phyloP scores from a whole-genome alignment of 1,284 basidiomycete genomes.

The Somion occarium region DNA sequence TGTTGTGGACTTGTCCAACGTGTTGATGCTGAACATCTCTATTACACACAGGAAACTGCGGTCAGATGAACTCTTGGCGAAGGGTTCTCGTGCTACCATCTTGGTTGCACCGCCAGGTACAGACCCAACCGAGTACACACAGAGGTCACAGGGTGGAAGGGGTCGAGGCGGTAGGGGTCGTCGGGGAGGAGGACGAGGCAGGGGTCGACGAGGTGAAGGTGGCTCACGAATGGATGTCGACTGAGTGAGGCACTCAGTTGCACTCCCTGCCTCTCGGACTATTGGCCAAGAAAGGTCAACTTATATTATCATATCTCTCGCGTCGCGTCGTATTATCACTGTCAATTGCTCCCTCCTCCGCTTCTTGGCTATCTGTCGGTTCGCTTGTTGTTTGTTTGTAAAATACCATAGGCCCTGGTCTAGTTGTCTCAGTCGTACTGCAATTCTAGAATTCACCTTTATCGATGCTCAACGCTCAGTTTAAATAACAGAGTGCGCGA shows the following conservation, averaged over 20 bases:
- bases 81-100: conserved; percentile 64
- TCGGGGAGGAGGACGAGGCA: conserved; percentile 25
- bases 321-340: neutral
- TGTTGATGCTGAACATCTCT: neutral
- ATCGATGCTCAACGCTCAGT: neutral
- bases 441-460: neutral
- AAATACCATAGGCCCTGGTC: neutral
- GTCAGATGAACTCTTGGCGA: conserved; percentile 70
- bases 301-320: neutral
- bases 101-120: conserved; percentile 67
- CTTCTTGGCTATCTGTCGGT: neutral
- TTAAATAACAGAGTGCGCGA: neutral
- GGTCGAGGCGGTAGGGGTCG: conserved; percentile 25
- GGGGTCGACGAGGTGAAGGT: conserved; percentile 27
- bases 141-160: conserved; percentile 27
- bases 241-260: too few relatives aligned
- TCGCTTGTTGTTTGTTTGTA: conserved; percentile 2
- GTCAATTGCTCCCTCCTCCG: neutral
- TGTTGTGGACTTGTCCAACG: neutral
- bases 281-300: too few relatives aligned
- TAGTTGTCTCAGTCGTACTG: neutral
- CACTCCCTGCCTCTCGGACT: neutral
- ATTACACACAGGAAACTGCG: conserved; percentile 67
- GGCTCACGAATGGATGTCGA: conserved; percentile 37
- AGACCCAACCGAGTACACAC: conserved; percentile 50